Conservation (phyloP, 768 basidiomycete species). For the Hygrophoropsis aurantiaca region DNA sequence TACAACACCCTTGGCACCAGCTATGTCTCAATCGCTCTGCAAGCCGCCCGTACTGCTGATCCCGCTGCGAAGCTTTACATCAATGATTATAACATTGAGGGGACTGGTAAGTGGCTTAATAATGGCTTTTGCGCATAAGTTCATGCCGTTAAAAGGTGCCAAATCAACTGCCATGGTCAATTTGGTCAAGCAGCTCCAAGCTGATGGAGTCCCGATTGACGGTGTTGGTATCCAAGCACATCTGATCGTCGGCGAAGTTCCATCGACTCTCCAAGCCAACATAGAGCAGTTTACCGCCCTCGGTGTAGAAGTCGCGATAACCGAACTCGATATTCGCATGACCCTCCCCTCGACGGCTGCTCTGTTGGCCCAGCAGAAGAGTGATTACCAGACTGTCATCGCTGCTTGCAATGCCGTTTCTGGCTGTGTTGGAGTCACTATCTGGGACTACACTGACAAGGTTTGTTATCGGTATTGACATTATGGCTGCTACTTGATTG, state of each 20-base stretch:
- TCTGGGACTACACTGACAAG: conserved; percentile 44
- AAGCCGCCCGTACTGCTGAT: conserved; percentile 53
- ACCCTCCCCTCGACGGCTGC: conserved; percentile 31
- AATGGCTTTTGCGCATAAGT: background rate
- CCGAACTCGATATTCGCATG: conserved; percentile 42
- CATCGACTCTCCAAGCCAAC: conserved; percentile 30
- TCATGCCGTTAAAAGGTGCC: conserved; percentile 11
- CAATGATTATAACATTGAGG: conserved; percentile 38
- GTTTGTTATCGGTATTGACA: background rate
- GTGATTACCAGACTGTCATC: conserved; percentile 38
- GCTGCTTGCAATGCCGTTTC: conserved; percentile 32
- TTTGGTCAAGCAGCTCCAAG: conserved; percentile 48
- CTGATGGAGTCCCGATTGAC: conserved; percentile 52
- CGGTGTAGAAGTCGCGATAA: conserved; percentile 41
- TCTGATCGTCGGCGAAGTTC: conserved; percentile 58
- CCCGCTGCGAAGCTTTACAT: conserved; percentile 58
- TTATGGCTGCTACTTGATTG: background rate
- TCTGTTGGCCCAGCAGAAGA: conserved; percentile 34
- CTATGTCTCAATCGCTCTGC: conserved; percentile 47
- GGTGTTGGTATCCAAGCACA: conserved; percentile 64
- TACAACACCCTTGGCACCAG: conserved; percentile 44
- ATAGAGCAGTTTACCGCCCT: conserved; percentile 35
- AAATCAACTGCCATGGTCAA: conserved; percentile 53
- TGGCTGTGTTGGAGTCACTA: conserved; percentile 33
- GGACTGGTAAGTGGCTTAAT: conserved; percentile 4